Conservation (phyloP, 441 rosid genomes). For the Biscutella auriculata region DNA sequence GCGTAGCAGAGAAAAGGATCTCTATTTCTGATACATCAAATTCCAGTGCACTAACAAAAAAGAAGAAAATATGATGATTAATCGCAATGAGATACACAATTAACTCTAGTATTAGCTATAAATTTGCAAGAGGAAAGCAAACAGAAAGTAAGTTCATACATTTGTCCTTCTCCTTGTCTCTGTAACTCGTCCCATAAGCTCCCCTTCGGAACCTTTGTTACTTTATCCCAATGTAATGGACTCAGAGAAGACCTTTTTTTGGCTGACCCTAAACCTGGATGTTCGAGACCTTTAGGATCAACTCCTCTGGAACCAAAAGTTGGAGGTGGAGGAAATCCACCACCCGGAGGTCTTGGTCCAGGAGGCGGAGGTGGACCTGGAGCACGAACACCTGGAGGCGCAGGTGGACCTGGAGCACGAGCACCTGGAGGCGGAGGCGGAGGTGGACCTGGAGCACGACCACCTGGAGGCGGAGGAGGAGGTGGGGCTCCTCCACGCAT, state of each 20-base stretch:
- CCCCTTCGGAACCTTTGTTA: slow-evolving; percentile 91
- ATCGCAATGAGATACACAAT: not conserved
- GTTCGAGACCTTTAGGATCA: slow-evolving; percentile 54
- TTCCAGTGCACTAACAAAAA: slow-evolving; percentile 54
- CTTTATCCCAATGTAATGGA: slow-evolving; percentile 97
- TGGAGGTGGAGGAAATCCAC: slow-evolving; percentile 59
- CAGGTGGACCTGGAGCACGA: slow-evolving; percentile 33
- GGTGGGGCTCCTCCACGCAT: slow-evolving; percentile 3
- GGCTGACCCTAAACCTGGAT: slow-evolving; percentile 45
- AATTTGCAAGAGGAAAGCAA: slow-evolving; percentile 10
- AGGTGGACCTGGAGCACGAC: slow-evolving; percentile 33
- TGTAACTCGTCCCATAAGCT: slow-evolving; percentile 98
- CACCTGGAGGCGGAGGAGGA: slow-evolving; percentile 21
- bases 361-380: slow-evolving; percentile 54
- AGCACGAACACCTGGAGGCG: slow-evolving; percentile 24
- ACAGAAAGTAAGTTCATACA: slow-evolving; percentile 32
- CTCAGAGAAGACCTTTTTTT: slow-evolving; percentile 72
- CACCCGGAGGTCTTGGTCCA: slow-evolving; percentile 47
- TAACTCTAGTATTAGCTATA: not conserved
- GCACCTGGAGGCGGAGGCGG: slow-evolving; percentile 22
- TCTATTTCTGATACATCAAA: slow-evolving; percentile 93
- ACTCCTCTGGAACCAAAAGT: no score
- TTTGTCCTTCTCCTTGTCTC: slow-evolving; percentile 74
- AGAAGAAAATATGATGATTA: no score
- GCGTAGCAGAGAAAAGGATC: slow-evolving; percentile 74